Base-by-base conservation (phyloP, 208 protist species). In the Leishmania amazonensis region DNA sequence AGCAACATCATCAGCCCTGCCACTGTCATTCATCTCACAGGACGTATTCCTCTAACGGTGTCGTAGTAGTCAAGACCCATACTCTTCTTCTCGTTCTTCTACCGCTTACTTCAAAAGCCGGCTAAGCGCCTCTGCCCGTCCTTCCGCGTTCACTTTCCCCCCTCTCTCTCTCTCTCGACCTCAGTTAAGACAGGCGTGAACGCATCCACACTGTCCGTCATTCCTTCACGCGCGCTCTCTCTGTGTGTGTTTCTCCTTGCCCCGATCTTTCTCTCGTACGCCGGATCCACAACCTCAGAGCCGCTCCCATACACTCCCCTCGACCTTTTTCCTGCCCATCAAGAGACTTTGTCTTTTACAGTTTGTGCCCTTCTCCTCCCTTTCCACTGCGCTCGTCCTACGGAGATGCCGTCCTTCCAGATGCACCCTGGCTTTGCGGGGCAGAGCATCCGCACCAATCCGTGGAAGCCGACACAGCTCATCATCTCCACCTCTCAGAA, bases 381-480 rank as follows among this genome's bases (percentile, higher is more conserved):
- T 35, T 42, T 24, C 42, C 42, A 51, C 68, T 15, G 38, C 54
- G 49, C 28, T 17, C 24, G 47, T 19, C 57, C 15, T 8, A 35
- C 40, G 2, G 24, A 73, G 19, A 98, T 98, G 95, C 95, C 95
- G 19, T 96, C 94, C 9, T 97, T 98, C 79, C 83, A 88, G 70
- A 86, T 97, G 64, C 95, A 98, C 79, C 92, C 91, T 28, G 92
- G 93, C 62, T 97, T 98, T 88, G 91, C 90, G 9, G 94, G 89
- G 40, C 91, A 98, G 79, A 83, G 81, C 40, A 84, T 98, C 62
- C 94, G 94, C 45, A 94, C 85, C 81, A 97, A 96, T 78, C 95
- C 95, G 17, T 97, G 93, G 92, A 78, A 91, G 62, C 94, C 94
- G 9, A 94, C 87, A 2, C 93, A 96, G 87, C 91, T 92, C 81